These are phyloP conservation scores for Trametes cingulata DNA, from an alignment of 768 basidiomycete species.

Conservation along the genomic window DNA sequence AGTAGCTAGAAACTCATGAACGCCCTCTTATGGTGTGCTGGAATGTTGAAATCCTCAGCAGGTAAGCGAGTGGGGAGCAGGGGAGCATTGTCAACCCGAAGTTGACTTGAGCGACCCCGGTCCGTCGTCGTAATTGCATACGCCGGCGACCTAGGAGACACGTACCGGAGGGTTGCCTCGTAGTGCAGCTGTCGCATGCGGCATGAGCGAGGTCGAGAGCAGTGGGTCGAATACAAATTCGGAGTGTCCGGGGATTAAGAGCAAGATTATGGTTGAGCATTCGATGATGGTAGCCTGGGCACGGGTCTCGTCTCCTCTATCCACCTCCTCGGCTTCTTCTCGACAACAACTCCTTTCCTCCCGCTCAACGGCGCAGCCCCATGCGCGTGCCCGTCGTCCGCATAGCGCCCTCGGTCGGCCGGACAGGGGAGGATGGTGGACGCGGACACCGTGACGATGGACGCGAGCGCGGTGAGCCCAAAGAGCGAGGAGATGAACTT, in stretches of 20 bases:
- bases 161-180: too few species aligned
- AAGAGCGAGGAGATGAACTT: constrained; percentile 78
- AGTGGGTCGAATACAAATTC: background rate
- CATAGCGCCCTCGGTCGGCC: constrained; percentile 60
- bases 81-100: too few species aligned
- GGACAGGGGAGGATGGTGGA: constrained; percentile 82
- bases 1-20: constrained; percentile 6
- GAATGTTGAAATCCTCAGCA: too few species aligned
- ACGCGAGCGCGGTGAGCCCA: constrained; percentile 75
- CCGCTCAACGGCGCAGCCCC: constrained; percentile 22
- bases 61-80: too few species aligned
- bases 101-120: too few species aligned
- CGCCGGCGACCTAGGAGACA: too few species aligned
- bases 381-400: constrained; percentile 51
- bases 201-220: background rate
- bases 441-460: constrained; percentile 77
- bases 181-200: too few species aligned
- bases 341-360: constrained; percentile 41
- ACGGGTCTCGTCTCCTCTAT: constrained; percentile 64
- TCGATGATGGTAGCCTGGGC: constrained; percentile 10
- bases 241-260: background rate
- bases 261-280: constrained; percentile 13
- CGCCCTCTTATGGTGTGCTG: background rate
- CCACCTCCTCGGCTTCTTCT: constrained; percentile 74
- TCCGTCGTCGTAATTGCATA: too few species aligned